Evolutionary conservation across 1,139 yeast species (phyloP).

Genomic region (Saccharomyces hybrid): DNA sequence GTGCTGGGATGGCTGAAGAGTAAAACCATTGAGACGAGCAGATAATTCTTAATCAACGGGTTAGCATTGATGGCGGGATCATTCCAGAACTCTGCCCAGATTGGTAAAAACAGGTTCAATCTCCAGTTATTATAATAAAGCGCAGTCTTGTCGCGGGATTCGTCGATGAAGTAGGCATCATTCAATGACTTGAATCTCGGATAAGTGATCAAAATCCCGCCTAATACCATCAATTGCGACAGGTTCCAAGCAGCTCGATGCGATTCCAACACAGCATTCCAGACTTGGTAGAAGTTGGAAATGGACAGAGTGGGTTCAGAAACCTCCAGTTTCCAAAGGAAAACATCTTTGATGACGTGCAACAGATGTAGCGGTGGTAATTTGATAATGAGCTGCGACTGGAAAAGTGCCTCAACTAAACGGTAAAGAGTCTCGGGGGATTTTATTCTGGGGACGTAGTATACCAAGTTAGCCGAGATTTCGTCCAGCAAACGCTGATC

Average conservation of each 20-base stretch:
- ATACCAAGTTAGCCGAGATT: constrained; percentile 17
- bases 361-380: constrained; percentile 13
- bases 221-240: constrained; percentile 17
- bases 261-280: constrained; percentile 15
- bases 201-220: constrained; percentile 21
- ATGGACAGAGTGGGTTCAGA: constrained; percentile 26
- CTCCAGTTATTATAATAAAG: constrained; percentile 19
- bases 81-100: constrained; percentile 14
- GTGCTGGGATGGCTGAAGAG: not conserved
- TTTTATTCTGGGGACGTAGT: constrained; percentile 23
- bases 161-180: constrained; percentile 20
- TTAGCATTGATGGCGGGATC: not conserved
- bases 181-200: constrained; percentile 17
- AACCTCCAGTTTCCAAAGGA: constrained; percentile 27
- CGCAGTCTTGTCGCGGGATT: constrained; percentile 11
- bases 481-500: not conserved
- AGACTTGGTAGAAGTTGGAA: constrained; percentile 17
- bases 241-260: constrained; percentile 20
- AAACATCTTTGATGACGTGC: constrained; percentile 19
- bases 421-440: constrained; percentile 7
- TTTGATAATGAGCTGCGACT: constrained; percentile 10
- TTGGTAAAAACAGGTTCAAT: constrained; percentile 16
- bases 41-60: not conserved
- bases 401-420: constrained; percentile 14
- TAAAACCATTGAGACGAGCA: not conserved